Evolutionary conservation across 352 stramenopile species (phyloP).

Genomic region (Phytophthora europaea): DNA sequence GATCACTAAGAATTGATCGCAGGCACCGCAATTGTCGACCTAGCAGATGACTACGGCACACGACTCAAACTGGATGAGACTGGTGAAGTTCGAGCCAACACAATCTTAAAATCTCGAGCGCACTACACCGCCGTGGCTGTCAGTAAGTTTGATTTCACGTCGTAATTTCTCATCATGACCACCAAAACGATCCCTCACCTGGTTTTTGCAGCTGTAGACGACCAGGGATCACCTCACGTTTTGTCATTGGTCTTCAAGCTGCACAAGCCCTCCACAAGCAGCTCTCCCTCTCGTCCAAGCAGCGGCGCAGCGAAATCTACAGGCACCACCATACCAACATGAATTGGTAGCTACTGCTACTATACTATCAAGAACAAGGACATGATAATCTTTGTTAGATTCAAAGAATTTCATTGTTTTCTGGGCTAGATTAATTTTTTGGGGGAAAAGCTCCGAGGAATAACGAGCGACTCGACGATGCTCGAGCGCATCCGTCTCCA

Average conservation of each 20-base stretch:
- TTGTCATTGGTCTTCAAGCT: slow-evolving; percentile 54
- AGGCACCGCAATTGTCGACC: slow-evolving; percentile 55
- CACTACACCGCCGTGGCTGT: slow-evolving; percentile 65
- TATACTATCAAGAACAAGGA: background rate
- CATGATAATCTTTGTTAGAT: slow-evolving; percentile 4
- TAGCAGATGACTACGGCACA: slow-evolving; percentile 53
- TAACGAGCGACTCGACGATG: slow-evolving; percentile 20
- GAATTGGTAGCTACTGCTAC: background rate
- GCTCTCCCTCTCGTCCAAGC: slow-evolving; percentile 12
- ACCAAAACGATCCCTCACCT: background rate
- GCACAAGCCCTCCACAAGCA: slow-evolving; percentile 18
- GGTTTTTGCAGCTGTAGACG: slow-evolving; percentile 36
- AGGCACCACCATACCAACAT: slow-evolving; percentile 12
- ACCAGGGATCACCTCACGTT: slow-evolving; percentile 46
- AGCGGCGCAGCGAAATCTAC: slow-evolving; percentile 26
- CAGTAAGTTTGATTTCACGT: slow-evolving; percentile 46
- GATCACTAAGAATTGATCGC: slow-evolving; percentile 52
- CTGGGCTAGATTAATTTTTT: slow-evolving; percentile 30
- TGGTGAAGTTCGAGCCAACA: slow-evolving; percentile 46
- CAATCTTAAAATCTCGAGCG: slow-evolving; percentile 51
- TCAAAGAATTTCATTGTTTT: slow-evolving; percentile 28
- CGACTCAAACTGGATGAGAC: slow-evolving; percentile 64
- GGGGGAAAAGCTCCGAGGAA: slow-evolving; percentile 27
- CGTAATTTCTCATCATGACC: background rate
- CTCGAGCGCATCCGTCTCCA: slow-evolving; percentile 10